Percentiles rank a stretch among this genome's conserved stretches.
phyloP scores from a whole-genome alignment of 1,284 basidiomycete species.

The Trichosporon faecale region DNA sequence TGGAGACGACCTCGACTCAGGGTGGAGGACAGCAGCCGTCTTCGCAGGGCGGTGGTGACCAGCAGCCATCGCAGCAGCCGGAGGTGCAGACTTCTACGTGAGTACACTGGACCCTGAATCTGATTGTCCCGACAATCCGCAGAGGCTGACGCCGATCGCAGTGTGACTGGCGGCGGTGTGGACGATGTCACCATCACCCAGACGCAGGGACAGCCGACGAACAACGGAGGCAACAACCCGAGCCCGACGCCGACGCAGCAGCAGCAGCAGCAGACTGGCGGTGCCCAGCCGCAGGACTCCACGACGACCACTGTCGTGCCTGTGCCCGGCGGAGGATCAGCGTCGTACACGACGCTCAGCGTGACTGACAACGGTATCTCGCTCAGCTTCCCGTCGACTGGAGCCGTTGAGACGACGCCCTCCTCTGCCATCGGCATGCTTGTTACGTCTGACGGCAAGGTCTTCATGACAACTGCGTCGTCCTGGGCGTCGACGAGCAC shows the following conservation, averaged over 20 bases:
- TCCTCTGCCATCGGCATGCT: conserved; percentile 34
- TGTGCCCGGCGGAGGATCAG: background rate
- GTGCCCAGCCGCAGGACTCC: background rate
- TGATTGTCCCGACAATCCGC: background rate
- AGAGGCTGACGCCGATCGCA: conserved; percentile 1
- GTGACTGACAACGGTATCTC: background rate
- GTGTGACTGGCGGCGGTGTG: background rate
- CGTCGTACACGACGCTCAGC: background rate
- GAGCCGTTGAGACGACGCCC: conserved; percentile 12
- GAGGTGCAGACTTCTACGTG: background rate
- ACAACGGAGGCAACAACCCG: background rate
- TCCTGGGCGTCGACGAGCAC: conserved; percentile 41
- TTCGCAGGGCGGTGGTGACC: background rate
- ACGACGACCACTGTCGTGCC: conserved; percentile 12
- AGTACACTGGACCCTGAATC: background rate
- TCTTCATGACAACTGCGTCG: conserved; percentile 40
- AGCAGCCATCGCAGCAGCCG: background rate
- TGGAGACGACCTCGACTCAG: background rate
- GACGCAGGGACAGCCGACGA: background rate
- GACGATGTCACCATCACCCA: conserved; percentile 2
- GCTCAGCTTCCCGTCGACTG: background rate
- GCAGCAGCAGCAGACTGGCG: background rate
- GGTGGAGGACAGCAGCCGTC: background rate
- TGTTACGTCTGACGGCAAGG: conserved; percentile 37
- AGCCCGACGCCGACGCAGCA: background rate